phyloP scores from a whole-genome alignment of 2,329 filamentous ascomycete genomes.

The Xylariaceae sp. region DNA sequence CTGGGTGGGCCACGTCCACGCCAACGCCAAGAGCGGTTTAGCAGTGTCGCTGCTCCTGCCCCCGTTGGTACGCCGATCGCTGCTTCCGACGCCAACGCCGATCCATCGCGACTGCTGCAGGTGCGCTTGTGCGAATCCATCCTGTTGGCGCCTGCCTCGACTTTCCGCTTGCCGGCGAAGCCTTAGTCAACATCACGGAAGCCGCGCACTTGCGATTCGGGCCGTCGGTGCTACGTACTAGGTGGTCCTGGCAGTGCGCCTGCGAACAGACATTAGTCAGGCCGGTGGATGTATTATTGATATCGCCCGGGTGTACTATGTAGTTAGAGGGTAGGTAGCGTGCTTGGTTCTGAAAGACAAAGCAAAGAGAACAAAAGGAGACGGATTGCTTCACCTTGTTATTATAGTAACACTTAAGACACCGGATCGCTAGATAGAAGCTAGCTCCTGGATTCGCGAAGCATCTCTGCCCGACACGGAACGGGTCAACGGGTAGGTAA shows the following conservation, averaged over 20 bases:
- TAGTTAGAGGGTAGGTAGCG: not conserved
- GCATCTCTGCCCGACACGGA: no score
- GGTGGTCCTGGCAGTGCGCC: not conserved
- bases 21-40: constrained; percentile 7
- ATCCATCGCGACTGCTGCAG: constrained; percentile 6
- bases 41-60: not conserved
- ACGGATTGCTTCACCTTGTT: not conserved
- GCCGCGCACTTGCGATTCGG: not conserved
- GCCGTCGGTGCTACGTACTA: not conserved
- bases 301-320: not conserved
- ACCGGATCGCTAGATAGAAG: no score
- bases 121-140: constrained; percentile 9
- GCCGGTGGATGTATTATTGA: not conserved
- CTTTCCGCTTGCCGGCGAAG: constrained; percentile 11
- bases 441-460: no score
- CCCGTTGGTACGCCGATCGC: not conserved
- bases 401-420: no score
- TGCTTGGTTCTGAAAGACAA: no score
- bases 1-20: constrained; percentile 11
- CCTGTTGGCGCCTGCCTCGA: constrained; percentile 2
- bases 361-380: not conserved
- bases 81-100: not conserved
- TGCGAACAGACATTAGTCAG: no score
- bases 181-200: constrained; percentile 11
- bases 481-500: constrained; percentile 15